Evolutionary conservation across 202 grass and related monocot genomes (phyloP), one percentile per base, ranked within the genome.

Genomic region (Panicum hallii): DNA sequence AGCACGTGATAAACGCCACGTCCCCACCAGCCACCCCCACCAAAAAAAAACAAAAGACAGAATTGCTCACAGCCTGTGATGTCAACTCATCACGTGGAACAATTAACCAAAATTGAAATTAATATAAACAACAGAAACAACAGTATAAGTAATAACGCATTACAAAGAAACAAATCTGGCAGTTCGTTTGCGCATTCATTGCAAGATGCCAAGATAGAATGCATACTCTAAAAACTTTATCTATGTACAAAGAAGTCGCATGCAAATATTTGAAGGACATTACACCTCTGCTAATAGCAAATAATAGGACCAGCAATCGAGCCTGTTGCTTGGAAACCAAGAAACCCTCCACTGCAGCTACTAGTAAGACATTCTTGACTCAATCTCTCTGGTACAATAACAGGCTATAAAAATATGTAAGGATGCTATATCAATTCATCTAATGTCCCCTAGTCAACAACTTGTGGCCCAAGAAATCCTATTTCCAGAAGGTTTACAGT

Each of bases 181-280:
- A 46, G 11, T 28, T 58, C 5, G 23, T 28, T 46, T 77, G n/a
- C 0, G 40, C 46, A 77, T 61, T 23, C 44, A 58, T 75, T 48
- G 50, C 54, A 57, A 57, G 54, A 22, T 10, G 54, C 19, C 53
- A 26, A 36, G 46, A 60, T 4, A 52, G 5, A 7, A 60, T 23
- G 13, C 49, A 69, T 28, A 79, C 23, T 34, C 70, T 80, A 61
- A 34, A 67, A 79, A 58, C 4, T 16, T 7, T 5, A 79, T 53
- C 2, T 32, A 9, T 9, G 5, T 52, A 42, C n/a, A 50, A 42
- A 53, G 6, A 55, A 60, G 4, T 5, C 13, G 7, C 45, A 56
- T 19, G 13, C 32, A 82, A 67, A 76, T 67, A 30, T 61, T 19
- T 62, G 9, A 70, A 70, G 71, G 72, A 82, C 70, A 69, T 28